Percentiles rank a stretch among this genome's conserved stretches.
These are phyloP conservation scores for Eugenia klotzschiana DNA, from an alignment of 441 rosid species.

Conservation along the genomic window DNA sequence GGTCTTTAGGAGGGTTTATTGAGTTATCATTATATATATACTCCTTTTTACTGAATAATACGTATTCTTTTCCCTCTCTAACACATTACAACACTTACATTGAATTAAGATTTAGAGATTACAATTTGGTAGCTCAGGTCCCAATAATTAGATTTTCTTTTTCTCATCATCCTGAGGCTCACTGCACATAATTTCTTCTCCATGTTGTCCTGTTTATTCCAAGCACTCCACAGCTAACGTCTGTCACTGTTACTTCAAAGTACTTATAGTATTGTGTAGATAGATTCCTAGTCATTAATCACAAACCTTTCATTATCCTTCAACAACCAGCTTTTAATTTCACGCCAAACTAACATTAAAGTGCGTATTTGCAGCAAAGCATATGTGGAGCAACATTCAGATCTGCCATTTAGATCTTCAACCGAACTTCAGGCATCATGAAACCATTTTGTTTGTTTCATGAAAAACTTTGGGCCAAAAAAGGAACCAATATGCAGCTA, in stretches of 20 bases:
- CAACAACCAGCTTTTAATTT: neutral
- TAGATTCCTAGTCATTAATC: neutral
- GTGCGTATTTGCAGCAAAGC: neutral
- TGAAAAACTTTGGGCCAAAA: neutral
- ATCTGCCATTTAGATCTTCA: neutral
- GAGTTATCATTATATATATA: no score
- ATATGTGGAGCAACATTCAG: neutral
- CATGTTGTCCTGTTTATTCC: neutral
- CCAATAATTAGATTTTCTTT: neutral
- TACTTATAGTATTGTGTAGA: neutral
- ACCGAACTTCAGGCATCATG: neutral
- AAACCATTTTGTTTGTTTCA: neutral
- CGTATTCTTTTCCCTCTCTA: no score
- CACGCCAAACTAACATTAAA: neutral
- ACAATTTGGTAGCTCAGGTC: neutral
- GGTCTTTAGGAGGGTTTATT: no score
- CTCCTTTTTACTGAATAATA: no score
- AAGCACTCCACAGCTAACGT: neutral
- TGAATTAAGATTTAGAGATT: neutral
- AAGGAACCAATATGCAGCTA: neutral
- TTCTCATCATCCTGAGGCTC: neutral
- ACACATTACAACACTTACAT: neutral
- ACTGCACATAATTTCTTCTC: neutral
- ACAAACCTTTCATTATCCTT: neutral
- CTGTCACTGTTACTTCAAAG: neutral